phyloP scores from a whole-genome alignment of 306 rosid genomes.

The Quercus engelmannii region DNA sequence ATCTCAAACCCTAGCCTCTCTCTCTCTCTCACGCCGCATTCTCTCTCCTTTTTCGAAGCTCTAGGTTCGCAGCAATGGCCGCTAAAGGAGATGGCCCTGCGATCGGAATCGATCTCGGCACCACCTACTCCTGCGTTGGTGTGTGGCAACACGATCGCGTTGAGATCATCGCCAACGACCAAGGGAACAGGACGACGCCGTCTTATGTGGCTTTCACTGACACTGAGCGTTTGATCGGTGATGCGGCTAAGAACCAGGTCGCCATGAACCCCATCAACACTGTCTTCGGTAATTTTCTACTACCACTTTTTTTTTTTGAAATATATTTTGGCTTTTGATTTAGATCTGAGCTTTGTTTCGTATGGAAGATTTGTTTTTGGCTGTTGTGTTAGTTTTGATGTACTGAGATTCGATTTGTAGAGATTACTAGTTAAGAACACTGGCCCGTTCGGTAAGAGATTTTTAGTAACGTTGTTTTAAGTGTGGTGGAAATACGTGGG shows the following conservation, averaged over 20 bases:
- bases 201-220: constrained; percentile 80
- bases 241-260: constrained; percentile 86
- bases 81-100: constrained; percentile 83
- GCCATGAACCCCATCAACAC: constrained; percentile 87
- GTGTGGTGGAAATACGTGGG: too few species aligned
- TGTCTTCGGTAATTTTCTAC: constrained; percentile 52
- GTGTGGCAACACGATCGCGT: constrained; percentile 89
- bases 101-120: constrained; percentile 82
- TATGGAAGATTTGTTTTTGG: too few species aligned
- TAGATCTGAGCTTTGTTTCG: not conserved
- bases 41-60: not conserved
- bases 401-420: too few species aligned
- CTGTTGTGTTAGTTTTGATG: too few species aligned
- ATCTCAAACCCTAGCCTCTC: not conserved
- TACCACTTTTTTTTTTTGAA: rapidly evolving
- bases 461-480: too few species aligned
- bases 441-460: too few species aligned
- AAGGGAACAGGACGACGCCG: constrained; percentile 78
- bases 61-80: constrained; percentile 34
- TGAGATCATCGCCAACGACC: constrained; percentile 79
- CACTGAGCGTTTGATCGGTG: constrained; percentile 66
- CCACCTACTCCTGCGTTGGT: constrained; percentile 76
- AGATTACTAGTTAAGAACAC: too few species aligned
- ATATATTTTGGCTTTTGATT: not conserved
- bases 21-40: not conserved